A percentile compares a stretch with the other conserved stretches of the same genome.
Evolutionary conservation across 352 stramenopile genomes (phyloP).

Genomic region (Pythium phragmitis): DNA sequence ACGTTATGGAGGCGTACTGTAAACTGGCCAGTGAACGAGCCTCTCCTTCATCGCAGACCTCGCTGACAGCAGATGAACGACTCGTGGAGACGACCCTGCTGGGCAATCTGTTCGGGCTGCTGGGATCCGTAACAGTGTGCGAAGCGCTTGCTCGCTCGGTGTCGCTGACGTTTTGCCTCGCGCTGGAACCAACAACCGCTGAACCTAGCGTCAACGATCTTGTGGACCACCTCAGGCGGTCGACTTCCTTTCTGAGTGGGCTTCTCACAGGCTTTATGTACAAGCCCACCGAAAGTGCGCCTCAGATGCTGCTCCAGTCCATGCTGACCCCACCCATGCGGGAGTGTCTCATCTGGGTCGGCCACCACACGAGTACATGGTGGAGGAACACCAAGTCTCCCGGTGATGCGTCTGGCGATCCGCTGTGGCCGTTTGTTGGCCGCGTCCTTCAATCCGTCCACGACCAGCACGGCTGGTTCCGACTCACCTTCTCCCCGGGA

Average conservation of each 20-base stretch:
- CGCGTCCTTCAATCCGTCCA: not conserved
- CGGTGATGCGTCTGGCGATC: not conserved
- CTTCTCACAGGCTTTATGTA: conserved; percentile 13
- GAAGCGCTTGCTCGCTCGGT: conserved; percentile 6
- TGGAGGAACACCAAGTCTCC: conserved; percentile 10
- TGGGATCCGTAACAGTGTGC: conserved; percentile 11
- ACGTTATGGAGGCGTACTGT: conserved; percentile 20
- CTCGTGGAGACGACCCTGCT: not conserved
- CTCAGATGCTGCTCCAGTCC: conserved; percentile 12
- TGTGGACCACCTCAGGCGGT: not conserved
- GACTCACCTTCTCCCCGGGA: conserved; percentile 18
- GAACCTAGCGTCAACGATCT: not conserved
- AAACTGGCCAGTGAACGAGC: not conserved
- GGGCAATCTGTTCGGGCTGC: conserved; percentile 11
- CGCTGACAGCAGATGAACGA: not conserved
- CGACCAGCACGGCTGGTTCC: conserved; percentile 15
- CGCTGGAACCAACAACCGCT: not conserved
- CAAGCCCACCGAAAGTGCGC: conserved; percentile 8
- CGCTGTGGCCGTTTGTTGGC: conserved; percentile 10
- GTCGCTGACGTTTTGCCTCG: not conserved
- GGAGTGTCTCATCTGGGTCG: conserved; percentile 14
- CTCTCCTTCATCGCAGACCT: not conserved
- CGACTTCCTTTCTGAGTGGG: conserved; percentile 12
- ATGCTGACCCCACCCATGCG: conserved; percentile 11
- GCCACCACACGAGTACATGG: conserved; percentile 14